A percentile compares a stretch with the other conserved stretches of the same genome.
phyloP scores from a whole-genome alignment of 176 grass and related monocot species.

The Aegilops bicornis region DNA sequence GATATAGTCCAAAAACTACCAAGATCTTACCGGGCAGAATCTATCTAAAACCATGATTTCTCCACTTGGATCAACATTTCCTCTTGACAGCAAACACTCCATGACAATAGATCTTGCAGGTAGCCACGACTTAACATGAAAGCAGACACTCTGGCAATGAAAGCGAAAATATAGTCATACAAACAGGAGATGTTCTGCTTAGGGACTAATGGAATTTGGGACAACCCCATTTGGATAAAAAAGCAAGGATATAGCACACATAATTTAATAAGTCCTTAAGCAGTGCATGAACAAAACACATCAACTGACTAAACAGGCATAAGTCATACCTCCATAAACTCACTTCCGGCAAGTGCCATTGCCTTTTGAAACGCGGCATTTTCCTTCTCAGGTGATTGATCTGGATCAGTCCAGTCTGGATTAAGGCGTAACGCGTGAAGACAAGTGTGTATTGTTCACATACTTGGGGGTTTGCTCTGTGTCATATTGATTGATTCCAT shows the following conservation, averaged over 20 bases:
- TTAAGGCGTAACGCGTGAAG: constrained; percentile 81
- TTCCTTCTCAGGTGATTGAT: constrained; percentile 91
- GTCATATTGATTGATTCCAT: constrained; percentile 96
- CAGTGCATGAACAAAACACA: neutral
- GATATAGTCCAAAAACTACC: neutral
- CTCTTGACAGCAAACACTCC: constrained; percentile 79
- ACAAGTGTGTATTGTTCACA: constrained; percentile 92
- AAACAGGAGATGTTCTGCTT: neutral
- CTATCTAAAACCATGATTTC: constrained; percentile 93
- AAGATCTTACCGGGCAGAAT: constrained; percentile 83
- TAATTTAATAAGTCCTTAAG: neutral
- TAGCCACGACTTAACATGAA: constrained; percentile 90
- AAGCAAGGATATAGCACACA: neutral
- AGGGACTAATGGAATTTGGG: neutral
- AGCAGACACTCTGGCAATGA: constrained; percentile 61
- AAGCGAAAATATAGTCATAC: constrained; percentile 21
- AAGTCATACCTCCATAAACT: constrained; percentile 78
- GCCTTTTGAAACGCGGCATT: constrained; percentile 88
- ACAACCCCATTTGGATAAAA: neutral
- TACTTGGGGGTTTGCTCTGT: constrained; percentile 88
- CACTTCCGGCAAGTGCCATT: constrained; percentile 75
- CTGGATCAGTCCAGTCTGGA: constrained; percentile 87
- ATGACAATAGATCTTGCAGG: constrained; percentile 90
- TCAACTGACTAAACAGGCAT: neutral
- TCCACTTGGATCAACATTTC: constrained; percentile 76